phyloP scores from a whole-genome alignment of 805 yeast genomes.

The Kluyveromyces dobzhanskii region DNA sequence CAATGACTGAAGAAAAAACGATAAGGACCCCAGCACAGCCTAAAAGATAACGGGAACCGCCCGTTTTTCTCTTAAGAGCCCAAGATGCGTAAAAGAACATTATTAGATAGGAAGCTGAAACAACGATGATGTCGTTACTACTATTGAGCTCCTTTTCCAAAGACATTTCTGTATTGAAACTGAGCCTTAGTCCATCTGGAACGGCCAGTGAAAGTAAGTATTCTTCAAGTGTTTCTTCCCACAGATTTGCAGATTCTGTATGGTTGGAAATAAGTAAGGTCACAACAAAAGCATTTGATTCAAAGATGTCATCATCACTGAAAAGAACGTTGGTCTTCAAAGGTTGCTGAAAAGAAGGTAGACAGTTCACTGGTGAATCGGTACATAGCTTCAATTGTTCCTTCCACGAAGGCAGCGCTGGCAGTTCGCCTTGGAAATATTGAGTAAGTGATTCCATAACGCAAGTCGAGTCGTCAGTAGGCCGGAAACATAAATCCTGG shows the following conservation, averaged over 20 bases:
- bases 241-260: conserved; percentile 37
- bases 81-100: conserved; percentile 88
- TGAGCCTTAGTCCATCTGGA: conserved; percentile 49
- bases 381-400: conserved; percentile 51
- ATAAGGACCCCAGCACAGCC: conserved; percentile 81
- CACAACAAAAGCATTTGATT: conserved; percentile 65
- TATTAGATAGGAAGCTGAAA: conserved; percentile 63
- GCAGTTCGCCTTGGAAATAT: conserved; percentile 65
- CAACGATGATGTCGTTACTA: conserved; percentile 66
- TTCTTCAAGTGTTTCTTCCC: conserved; percentile 65
- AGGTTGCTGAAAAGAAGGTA: conserved; percentile 90
- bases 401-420: conserved; percentile 42
- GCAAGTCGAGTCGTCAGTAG: conserved; percentile 65
- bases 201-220: conserved; percentile 48
- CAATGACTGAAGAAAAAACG: conserved; percentile 69
- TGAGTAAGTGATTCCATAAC: conserved; percentile 84
- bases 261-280: conserved; percentile 61
- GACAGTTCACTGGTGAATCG: conserved; percentile 75
- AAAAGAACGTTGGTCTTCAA: conserved; percentile 63
- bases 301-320: conserved; percentile 48
- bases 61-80: conserved; percentile 41
- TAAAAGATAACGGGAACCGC: conserved; percentile 54
- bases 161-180: conserved; percentile 78
- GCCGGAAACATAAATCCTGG: conserved; percentile 74
- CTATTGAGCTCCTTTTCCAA: conserved; percentile 76